Conservation (phyloP, 1,139 yeast species). For the Diutina sp. region DNA sequence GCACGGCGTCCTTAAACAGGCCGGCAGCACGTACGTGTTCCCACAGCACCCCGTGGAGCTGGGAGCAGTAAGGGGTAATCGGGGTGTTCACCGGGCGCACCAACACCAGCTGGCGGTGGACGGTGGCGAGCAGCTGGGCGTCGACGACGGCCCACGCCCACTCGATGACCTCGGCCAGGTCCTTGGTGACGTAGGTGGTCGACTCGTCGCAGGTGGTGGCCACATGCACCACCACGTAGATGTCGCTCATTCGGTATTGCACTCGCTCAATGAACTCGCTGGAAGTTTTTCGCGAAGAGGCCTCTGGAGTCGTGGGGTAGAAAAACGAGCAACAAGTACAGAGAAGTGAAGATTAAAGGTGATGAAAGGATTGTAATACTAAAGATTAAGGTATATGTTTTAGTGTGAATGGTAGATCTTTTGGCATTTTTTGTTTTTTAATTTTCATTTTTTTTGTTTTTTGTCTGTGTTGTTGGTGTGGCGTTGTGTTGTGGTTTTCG, state of each 20-base stretch:
- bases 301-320: neutral
- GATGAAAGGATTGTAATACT: neutral
- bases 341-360: neutral
- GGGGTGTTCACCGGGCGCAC: constrained; percentile 60
- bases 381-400: no score
- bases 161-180: constrained; percentile 54
- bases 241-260: constrained; percentile 36
- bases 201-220: constrained; percentile 63
- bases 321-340: neutral
- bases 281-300: neutral
- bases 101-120: constrained; percentile 29
- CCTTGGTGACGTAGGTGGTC: constrained; percentile 44
- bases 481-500: no score
- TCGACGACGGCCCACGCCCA: constrained; percentile 50
- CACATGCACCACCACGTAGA: constrained; percentile 49
- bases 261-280: neutral
- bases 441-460: no score
- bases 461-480: no score
- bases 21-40: constrained; percentile 45
- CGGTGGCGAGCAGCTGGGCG: constrained; percentile 23
- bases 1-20: constrained; percentile 49
- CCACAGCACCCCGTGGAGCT: constrained; percentile 44
- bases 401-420: no score
- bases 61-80: constrained; percentile 49
- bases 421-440: no score